Evolutionary conservation across 2,329 filamentous ascomycete genomes (phyloP).

Genomic region (Ophiocordyceps sinensis): DNA sequence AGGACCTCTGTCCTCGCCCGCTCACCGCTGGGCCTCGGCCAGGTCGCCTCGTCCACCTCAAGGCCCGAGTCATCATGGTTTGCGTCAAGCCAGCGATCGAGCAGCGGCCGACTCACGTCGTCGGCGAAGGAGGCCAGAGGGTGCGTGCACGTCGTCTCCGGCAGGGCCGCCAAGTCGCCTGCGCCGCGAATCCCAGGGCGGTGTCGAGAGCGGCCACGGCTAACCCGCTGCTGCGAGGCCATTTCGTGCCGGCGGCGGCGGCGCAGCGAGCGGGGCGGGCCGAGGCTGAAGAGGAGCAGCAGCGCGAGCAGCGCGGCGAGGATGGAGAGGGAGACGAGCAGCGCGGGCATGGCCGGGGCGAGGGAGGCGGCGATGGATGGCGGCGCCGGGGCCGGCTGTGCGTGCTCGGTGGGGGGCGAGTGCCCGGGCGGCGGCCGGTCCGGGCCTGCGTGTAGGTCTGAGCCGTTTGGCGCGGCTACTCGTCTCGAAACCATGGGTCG

Average conservation of each 20-base stretch:
- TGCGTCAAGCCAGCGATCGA: not conserved
- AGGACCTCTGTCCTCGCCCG: not conserved
- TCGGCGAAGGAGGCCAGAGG: no score
- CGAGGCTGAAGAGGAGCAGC: not conserved
- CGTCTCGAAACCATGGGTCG: no score
- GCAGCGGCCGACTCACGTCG: not conserved
- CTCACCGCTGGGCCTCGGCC: not conserved
- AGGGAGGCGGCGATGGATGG: not conserved
- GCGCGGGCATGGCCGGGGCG: not conserved
- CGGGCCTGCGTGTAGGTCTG: no score
- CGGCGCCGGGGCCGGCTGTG: not conserved
- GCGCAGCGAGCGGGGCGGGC: not conserved
- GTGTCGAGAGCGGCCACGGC: no score
- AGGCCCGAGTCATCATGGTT: not conserved
- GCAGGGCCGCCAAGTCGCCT: not conserved
- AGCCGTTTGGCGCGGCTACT: no score
- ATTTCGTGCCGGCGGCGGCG: not conserved
- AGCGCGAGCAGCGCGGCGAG: not conserved
- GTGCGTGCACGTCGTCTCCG: no score
- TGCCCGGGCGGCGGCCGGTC: no score
- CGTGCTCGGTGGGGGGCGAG: not conserved
- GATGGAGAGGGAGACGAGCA: not conserved
- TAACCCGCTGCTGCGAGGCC: not conserved
- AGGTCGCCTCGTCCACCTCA: slow-evolving; percentile 1
- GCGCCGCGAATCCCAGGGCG: not conserved